Base-by-base conservation (phyloP, 2,329 filamentous ascomycete genomes). In the Penicillium sclerotiorum region DNA sequence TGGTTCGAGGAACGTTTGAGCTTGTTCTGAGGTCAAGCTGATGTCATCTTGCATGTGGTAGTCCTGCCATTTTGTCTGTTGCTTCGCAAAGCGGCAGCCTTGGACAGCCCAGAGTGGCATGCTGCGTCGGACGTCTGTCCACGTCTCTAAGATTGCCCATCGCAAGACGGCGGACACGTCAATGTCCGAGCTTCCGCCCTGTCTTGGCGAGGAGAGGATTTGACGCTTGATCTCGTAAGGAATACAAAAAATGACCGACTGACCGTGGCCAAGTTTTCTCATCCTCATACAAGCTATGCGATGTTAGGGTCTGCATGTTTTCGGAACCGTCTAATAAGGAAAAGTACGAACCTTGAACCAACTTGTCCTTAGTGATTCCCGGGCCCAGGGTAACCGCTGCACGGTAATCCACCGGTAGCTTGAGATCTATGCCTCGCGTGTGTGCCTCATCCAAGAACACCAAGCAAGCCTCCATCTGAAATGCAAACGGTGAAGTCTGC, bases 381-480 rank as follows among this genome's bases (percentile, higher is more conserved):
- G 83, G 75, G 0, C 87, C 87, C 0, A 93, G 64, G 0, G 86
- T 90, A 0, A 91, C 83, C 0, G 83, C 83, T 0, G 87, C 88
- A 0, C 82, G 73, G 55, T 85, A 86, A 11, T 77, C 4, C 0
- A 49, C 48, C 0, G 86, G 87, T 0, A 90, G 66, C 27, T 79
- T 80, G 0, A 91, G 61, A 54, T 92, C 87, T 0, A 80, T 89
- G 0, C 88, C 87, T 52, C 87, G 68, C 0, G 87, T 89, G 53
- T 91, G 87, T 0, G 80, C 78, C 49, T 91, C 83, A 42, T 91
- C 87, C 0, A 92, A 73, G 46, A 85, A 91, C 0, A 90, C 75
- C 0, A 89, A 64, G 47, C 87, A 91, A 0, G 56, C 57, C 5
- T 83, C 80, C 0, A 87, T 66, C 5, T 84, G 77, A 0, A 75